Conservation (phyloP, 169 alveolate genomes). For the Plasmodium chabaudi region DNA sequence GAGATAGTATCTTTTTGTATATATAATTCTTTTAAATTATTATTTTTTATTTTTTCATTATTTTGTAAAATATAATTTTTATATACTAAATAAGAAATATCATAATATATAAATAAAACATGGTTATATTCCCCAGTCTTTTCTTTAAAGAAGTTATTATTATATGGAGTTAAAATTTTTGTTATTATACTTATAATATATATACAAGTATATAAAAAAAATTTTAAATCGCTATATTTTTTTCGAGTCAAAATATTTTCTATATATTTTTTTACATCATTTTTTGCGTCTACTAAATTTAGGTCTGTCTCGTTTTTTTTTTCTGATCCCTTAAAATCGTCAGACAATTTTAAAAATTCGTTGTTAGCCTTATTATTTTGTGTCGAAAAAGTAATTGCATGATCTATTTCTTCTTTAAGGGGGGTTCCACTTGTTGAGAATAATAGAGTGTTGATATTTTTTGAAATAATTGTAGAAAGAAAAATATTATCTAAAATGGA, state of each 20-base stretch:
- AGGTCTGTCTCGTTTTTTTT: neutral
- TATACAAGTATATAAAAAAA: constrained; percentile 45
- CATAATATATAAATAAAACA: constrained; percentile 31
- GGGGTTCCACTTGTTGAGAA: neutral
- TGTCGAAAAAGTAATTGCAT: constrained; percentile 7
- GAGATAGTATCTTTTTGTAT: constrained; percentile 40
- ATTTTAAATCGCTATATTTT: constrained; percentile 39
- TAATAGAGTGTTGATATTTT: constrained; percentile 17
- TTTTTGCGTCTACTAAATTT: neutral
- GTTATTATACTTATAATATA: constrained; percentile 26
- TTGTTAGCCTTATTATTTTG: neutral
- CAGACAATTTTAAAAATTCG: neutral
- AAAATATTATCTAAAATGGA: constrained; percentile 24
- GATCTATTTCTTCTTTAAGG: neutral
- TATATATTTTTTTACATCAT: constrained; percentile 6
- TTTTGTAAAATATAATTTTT: constrained; percentile 12
- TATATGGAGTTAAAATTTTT: neutral
- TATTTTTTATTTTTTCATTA: neutral
- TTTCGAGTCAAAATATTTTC: constrained; percentile 1
- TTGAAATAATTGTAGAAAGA: constrained; percentile 7
- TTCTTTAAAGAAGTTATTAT: neutral
- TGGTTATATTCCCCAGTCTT: constrained; percentile 6
- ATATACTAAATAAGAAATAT: constrained; percentile 41
- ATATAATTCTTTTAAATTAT: constrained; percentile 1
- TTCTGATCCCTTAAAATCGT: neutral